Evolutionary conservation across 148 eudicot species (phyloP).

Genomic region (Camellia japonica): DNA sequence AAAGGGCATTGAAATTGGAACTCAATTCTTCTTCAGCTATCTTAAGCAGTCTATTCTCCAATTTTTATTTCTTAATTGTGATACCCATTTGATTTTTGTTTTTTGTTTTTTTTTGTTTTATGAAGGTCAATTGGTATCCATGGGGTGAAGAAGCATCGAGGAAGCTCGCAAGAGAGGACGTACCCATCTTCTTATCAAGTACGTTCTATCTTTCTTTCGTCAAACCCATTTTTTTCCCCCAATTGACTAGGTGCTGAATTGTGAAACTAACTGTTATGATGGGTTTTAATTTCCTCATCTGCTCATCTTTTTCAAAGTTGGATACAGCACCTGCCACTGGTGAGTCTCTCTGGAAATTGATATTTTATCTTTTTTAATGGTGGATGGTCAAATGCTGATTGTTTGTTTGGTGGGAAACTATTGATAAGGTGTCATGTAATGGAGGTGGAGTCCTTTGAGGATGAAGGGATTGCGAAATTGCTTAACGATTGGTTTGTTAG

Average conservation of each 20-base stretch:
- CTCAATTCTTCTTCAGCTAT: not conserved
- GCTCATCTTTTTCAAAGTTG: slow-evolving; percentile 52
- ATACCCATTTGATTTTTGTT: not conserved
- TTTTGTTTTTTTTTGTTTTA: not conserved
- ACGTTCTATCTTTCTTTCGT: slow-evolving; percentile 17
- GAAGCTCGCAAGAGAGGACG: slow-evolving; percentile 89
- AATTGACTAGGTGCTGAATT: slow-evolving; percentile 7
- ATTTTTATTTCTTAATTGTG: not conserved
- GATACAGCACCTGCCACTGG: slow-evolving; percentile 99
- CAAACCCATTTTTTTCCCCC: not conserved
- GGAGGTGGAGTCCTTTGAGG: slow-evolving; percentile 98
- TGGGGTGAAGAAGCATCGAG: slow-evolving; percentile 94
- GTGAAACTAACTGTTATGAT: slow-evolving; percentile 18
- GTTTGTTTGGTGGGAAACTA: not conserved
- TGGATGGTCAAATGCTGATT: not conserved
- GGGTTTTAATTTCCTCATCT: slow-evolving; percentile 24
- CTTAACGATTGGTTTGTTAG: slow-evolving; percentile 94
- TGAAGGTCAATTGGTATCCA: slow-evolving; percentile 95
- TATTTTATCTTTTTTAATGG: not conserved
- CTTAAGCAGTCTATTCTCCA: not conserved
- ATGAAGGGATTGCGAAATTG: slow-evolving; percentile 80
- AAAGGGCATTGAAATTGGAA: too few species aligned
- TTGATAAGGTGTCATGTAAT: slow-evolving; percentile 95
- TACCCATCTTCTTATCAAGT: slow-evolving; percentile 95
- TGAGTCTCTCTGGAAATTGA: slow-evolving; percentile 31